A percentile compares a stretch with the other conserved stretches of the same genome.
Conservation (phyloP, 2,329 filamentous ascomycete genomes). For the Ophiocordyceps australis region DNA sequence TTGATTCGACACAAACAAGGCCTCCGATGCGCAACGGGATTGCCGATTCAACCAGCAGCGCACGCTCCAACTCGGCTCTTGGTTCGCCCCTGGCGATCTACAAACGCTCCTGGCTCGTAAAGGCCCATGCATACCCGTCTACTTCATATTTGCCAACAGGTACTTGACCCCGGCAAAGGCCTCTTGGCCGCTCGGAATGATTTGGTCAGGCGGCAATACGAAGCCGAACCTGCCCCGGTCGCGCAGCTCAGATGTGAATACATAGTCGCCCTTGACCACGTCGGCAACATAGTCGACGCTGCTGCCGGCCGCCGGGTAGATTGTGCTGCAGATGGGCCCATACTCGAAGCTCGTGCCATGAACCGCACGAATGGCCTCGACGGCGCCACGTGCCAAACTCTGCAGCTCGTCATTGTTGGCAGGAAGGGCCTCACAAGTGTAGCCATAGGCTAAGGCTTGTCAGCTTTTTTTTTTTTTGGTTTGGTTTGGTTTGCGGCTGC, state of each 20-base stretch:
- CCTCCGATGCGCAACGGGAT: too few species aligned
- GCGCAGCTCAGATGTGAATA: conserved; percentile 20
- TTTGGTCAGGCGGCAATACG: conserved; percentile 21
- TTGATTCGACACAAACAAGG: too few species aligned
- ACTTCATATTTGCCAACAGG: conserved; percentile 26
- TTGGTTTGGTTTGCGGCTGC: background rate
- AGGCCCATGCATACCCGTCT: too few species aligned
- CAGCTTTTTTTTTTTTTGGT: too few species aligned
- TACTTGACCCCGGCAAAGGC: conserved; percentile 36
- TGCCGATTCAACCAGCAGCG: too few species aligned
- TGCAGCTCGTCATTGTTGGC: conserved; percentile 28
- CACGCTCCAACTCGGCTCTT: too few species aligned
- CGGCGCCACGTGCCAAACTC: conserved; percentile 25
- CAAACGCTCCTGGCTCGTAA: too few species aligned
- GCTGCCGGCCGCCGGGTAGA: conserved; percentile 35
- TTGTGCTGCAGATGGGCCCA: conserved; percentile 39
- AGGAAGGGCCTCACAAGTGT: conserved; percentile 29
- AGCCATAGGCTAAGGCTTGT: conserved; percentile 41
- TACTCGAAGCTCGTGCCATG: conserved; percentile 20
- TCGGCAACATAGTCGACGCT: conserved; percentile 26
- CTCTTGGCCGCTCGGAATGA: conserved; percentile 23
- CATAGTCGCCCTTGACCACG: conserved; percentile 20
- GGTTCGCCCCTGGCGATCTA: too few species aligned
- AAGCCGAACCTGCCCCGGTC: conserved; percentile 20
- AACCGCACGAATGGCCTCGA: conserved; percentile 27